Conservation (phyloP, 2,329 filamentous ascomycete species). For the Tolypocladium cylindrosporum region DNA sequence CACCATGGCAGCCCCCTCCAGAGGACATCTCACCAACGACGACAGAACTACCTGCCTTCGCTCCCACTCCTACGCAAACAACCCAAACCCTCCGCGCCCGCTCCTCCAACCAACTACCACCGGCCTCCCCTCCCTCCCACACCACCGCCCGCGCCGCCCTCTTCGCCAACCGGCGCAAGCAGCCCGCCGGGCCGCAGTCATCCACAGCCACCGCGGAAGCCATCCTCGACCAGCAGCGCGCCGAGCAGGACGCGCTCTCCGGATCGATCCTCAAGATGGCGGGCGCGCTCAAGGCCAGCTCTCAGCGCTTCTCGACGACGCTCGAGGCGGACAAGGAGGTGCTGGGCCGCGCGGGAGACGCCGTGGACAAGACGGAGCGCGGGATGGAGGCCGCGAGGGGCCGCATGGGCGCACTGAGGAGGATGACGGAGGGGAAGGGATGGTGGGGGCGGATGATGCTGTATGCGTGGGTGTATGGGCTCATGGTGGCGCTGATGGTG, state of each 20-base stretch:
- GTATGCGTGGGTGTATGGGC: constrained; percentile 71
- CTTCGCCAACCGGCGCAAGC: constrained; percentile 28
- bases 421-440: constrained; percentile 79
- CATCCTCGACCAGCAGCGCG: constrained; percentile 64
- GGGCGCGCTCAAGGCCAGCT: constrained; percentile 63
- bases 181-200: constrained; percentile 21
- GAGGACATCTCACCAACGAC: constrained; percentile 6
- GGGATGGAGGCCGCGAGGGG: constrained; percentile 68
- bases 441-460: constrained; percentile 79
- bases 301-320: constrained; percentile 58
- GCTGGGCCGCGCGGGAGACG: constrained; percentile 59
- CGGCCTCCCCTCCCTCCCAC: constrained; percentile 15
- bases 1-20: constrained; percentile 4
- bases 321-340: constrained; percentile 66
- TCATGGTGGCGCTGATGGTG: constrained; percentile 70
- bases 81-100: constrained; percentile 25
- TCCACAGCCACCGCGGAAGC: constrained; percentile 53
- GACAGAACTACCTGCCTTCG: neutral
- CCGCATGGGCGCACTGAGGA: constrained; percentile 65
- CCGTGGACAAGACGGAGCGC: constrained; percentile 65
- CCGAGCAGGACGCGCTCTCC: constrained; percentile 76
- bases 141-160: constrained; percentile 31
- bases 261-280: constrained; percentile 75
- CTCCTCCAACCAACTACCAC: constrained; percentile 8
- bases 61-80: constrained; percentile 21